phyloP scores from a whole-genome alignment of 164 flowering plant species.

The Pachysandra terminalis region DNA sequence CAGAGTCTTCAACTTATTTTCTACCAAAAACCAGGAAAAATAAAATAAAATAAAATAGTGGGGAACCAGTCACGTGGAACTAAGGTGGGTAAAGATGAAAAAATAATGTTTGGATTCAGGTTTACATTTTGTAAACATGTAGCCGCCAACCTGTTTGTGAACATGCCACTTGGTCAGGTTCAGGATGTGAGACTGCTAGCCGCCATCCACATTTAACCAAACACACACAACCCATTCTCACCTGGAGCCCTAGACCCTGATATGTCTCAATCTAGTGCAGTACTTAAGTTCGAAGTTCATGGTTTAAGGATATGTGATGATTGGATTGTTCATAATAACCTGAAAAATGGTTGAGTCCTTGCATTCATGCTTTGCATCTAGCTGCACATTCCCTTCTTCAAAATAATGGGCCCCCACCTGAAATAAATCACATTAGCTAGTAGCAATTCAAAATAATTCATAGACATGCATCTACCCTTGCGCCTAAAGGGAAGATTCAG shows the following conservation, averaged over 20 bases:
- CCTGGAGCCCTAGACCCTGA: too few relatives aligned
- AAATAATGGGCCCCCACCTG: conserved; percentile 97
- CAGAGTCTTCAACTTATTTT: too few relatives aligned
- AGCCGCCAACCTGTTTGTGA: too few relatives aligned
- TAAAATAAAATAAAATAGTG: neutral
- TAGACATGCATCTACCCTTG: neutral
- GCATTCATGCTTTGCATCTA: conserved; percentile 88
- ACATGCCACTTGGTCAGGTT: too few relatives aligned
- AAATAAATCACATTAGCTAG: conserved; percentile 15
- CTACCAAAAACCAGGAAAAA: too few relatives aligned
- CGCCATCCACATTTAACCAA: too few relatives aligned
- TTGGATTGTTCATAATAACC: conserved; percentile 35
- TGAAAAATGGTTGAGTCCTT: conserved; percentile 78
- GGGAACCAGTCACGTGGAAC: neutral
- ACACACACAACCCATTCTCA: too few relatives aligned
- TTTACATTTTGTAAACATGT: too few relatives aligned
- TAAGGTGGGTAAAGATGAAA: too few relatives aligned
- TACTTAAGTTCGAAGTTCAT: neutral
- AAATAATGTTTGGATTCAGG: too few relatives aligned
- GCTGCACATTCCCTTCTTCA: conserved; percentile 98
- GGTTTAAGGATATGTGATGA: conserved; percentile 1
- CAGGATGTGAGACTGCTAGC: too few relatives aligned
- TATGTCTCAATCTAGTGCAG: neutral
- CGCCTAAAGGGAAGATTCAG: neutral
- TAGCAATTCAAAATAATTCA: neutral